Evolutionary conservation across 345 rosid species (phyloP).

Genomic region (Capsella bursapastoris): DNA sequence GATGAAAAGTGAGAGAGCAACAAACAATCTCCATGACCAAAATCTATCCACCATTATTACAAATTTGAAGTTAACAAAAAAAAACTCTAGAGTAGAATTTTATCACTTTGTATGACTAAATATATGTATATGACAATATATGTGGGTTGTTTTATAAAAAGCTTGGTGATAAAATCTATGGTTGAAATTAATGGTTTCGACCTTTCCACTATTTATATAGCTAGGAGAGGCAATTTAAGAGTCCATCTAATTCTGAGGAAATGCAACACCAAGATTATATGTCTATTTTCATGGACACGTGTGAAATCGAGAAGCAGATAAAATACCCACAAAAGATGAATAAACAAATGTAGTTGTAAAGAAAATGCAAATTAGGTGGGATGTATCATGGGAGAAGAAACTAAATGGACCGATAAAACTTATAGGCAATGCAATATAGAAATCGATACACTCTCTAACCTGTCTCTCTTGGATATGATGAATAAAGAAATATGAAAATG

Average conservation of each 20-base stretch:
- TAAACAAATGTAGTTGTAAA: conserved; percentile 15
- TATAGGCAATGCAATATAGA: conserved; percentile 33
- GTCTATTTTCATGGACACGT: conserved; percentile 37
- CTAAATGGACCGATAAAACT: conserved; percentile 38
- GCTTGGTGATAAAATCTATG: conserved; percentile 9
- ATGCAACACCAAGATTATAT: conserved; percentile 32
- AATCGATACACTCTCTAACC: conserved; percentile 15
- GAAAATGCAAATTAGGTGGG: conserved; percentile 46
- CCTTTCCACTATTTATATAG: conserved; percentile 28
- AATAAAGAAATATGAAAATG: conserved; percentile 23
- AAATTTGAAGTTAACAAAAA: not conserved
- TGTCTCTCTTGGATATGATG: conserved; percentile 36
- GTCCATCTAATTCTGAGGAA: conserved; percentile 43
- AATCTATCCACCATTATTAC: conserved; percentile 2
- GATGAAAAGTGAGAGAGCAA: conserved; percentile 26
- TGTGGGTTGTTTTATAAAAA: not conserved
- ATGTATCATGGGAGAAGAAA: conserved; percentile 22
- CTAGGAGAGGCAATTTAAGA: conserved; percentile 19
- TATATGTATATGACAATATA: not conserved
- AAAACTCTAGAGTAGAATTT: not conserved
- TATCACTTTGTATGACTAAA: conserved; percentile 1
- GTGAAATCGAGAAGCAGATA: conserved; percentile 19
- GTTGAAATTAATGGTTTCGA: conserved; percentile 26
- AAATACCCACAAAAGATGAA: not conserved
- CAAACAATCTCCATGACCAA: conserved; percentile 22